phyloP scores from a whole-genome alignment of 805 yeast genomes.

The Spathaspora hagerdaliae region DNA sequence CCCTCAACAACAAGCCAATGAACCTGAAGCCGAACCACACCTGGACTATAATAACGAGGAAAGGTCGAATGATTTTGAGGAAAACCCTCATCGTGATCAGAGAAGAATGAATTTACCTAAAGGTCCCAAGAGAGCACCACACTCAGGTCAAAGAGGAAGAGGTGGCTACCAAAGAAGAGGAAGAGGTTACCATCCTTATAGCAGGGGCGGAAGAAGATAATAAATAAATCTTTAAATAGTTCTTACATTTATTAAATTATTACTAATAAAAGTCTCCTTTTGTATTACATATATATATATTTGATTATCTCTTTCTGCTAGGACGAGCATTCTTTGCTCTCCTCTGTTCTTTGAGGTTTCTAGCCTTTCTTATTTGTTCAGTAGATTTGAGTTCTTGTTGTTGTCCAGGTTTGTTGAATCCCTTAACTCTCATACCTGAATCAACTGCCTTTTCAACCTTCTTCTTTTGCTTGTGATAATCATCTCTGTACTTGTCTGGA shows the following conservation, averaged over 20 bases:
- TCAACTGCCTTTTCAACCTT: conserved; percentile 78
- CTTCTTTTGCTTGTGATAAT: conserved; percentile 76
- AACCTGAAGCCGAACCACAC: conserved; percentile 9
- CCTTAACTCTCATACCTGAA: conserved; percentile 69
- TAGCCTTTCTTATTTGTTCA: conserved; percentile 73
- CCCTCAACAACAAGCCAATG: conserved; percentile 36
- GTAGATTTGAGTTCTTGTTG: conserved; percentile 60
- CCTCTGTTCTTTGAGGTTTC: conserved; percentile 66
- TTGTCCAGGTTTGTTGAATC: conserved; percentile 47
- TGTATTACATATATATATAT: background rate
- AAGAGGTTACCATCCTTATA: conserved; percentile 44
- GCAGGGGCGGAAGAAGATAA: conserved; percentile 34
- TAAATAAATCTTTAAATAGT: background rate
- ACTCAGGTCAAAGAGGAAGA: conserved; percentile 26
- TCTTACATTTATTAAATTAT: background rate
- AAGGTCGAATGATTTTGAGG: conserved; percentile 9
- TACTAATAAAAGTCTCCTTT: background rate
- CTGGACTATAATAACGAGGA: background rate
- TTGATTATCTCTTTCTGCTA: conserved; percentile 17
- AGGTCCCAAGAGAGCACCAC: conserved; percentile 46
- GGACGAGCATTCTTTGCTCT: conserved; percentile 87
- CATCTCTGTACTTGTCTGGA: conserved; percentile 90
- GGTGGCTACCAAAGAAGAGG: conserved; percentile 26
- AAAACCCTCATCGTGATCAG: conserved; percentile 18
- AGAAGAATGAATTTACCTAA: conserved; percentile 42